Evolutionary conservation across 2,329 filamentous ascomycete genomes (phyloP).

Genomic region (Paracamarosporium sp.): DNA sequence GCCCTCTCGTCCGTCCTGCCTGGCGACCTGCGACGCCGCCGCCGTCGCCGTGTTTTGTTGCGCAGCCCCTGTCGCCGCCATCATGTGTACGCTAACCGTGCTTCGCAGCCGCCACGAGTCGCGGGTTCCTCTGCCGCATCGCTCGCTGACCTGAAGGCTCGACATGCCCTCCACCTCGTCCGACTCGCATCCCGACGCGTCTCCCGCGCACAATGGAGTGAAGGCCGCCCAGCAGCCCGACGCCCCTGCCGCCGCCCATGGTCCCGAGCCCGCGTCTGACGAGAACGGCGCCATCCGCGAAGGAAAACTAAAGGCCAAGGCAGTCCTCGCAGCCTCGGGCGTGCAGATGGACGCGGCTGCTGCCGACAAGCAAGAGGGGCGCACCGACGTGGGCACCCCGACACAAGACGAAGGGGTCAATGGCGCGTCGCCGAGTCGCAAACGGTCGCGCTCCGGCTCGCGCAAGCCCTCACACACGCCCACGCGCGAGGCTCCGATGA

Average conservation of each 20-base stretch:
- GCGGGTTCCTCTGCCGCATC: slow-evolving; percentile 35
- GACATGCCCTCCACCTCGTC: slow-evolving; percentile 46
- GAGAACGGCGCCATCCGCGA: slow-evolving; percentile 59
- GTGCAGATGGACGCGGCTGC: slow-evolving; percentile 42
- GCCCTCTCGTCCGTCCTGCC: background rate
- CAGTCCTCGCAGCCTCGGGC: slow-evolving; percentile 62
- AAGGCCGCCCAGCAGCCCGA: slow-evolving; percentile 43
- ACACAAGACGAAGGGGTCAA: slow-evolving; percentile 51
- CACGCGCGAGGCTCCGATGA: slow-evolving; percentile 46
- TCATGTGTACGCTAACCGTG: slow-evolving; percentile 25
- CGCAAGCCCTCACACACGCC: slow-evolving; percentile 53
- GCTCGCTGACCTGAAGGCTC: slow-evolving; percentile 28
- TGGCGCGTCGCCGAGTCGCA: slow-evolving; percentile 59
- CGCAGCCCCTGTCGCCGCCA: slow-evolving; percentile 12
- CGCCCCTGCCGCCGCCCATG: slow-evolving; percentile 31
- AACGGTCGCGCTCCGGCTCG: slow-evolving; percentile 67
- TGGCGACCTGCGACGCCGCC: slow-evolving; percentile 2
- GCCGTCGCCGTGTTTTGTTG: slow-evolving; percentile 2
- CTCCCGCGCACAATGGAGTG: slow-evolving; percentile 28
- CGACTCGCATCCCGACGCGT: slow-evolving; percentile 37
- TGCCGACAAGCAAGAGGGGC: slow-evolving; percentile 31
- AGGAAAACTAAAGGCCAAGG: slow-evolving; percentile 67
- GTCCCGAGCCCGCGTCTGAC: slow-evolving; percentile 31
- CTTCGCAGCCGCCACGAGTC: slow-evolving; percentile 22
- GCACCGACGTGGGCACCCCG: slow-evolving; percentile 33